These are phyloP conservation scores for Xylaria sp. DNA, from an alignment of 2,329 filamentous ascomycete species.

Conservation along the genomic window DNA sequence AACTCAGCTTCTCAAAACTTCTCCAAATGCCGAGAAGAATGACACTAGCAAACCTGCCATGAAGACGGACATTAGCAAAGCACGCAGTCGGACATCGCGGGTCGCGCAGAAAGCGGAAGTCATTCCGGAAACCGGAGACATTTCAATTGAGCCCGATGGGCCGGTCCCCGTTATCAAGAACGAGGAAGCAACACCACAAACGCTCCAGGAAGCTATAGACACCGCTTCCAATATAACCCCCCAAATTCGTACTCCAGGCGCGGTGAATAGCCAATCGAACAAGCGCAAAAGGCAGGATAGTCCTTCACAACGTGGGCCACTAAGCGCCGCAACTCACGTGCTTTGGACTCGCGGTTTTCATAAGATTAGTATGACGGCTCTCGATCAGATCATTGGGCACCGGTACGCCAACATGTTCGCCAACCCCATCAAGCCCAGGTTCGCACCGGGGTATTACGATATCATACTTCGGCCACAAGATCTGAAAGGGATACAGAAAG, in stretches of 20 bases:
- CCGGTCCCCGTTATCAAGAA: conserved; percentile 64
- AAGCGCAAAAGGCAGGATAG: conserved; percentile 70
- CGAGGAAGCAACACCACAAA: conserved; percentile 66
- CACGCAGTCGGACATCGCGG: conserved; percentile 52
- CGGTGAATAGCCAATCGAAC: conserved; percentile 51
- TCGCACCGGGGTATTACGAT: conserved; percentile 79
- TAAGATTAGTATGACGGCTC: conserved; percentile 75
- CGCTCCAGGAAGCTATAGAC: conserved; percentile 66
- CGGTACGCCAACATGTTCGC: conserved; percentile 84
- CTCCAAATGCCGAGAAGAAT: conserved; percentile 49
- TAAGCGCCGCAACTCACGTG: conserved; percentile 72
- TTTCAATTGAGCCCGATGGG: conserved; percentile 57
- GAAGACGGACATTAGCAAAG: conserved; percentile 43
- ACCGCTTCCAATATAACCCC: conserved; percentile 66
- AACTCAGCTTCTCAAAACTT: conserved; percentile 52
- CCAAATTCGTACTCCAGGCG: conserved; percentile 54
- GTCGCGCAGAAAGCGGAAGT: conserved; percentile 50
- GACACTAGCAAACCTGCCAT: conserved; percentile 49
- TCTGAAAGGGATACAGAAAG: conserved; percentile 79
- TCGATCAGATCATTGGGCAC: conserved; percentile 81
- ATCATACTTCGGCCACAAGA: conserved; percentile 81
- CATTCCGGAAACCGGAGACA: conserved; percentile 60
- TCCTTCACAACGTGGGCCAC: conserved; percentile 58
- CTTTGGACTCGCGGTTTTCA: conserved; percentile 81
- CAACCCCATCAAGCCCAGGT: conserved; percentile 76